Evolutionary conservation across 129 eudicot genomes (phyloP).

Genomic region (Artemisia tridentata): DNA sequence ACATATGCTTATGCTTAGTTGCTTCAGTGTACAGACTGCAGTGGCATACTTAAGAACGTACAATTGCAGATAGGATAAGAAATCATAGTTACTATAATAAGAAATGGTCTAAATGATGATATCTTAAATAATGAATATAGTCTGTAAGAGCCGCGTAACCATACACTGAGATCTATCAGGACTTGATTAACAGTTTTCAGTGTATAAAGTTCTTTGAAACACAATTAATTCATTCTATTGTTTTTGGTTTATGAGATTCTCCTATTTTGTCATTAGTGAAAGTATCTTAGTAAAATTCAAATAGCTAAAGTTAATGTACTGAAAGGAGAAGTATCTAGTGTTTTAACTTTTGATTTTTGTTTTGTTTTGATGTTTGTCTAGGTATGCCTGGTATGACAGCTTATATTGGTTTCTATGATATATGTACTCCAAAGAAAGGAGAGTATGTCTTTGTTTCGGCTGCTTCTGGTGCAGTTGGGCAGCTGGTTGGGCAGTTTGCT

Average conservation of each 20-base stretch:
- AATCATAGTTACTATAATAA: background rate
- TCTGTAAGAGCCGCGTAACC: background rate
- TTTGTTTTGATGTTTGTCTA: too few relatives aligned
- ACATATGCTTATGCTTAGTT: too few relatives aligned
- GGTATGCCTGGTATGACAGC: too few relatives aligned
- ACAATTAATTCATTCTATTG: background rate
- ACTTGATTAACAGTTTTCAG: background rate
- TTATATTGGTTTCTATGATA: too few relatives aligned
- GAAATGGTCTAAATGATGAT: background rate
- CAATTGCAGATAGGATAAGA: background rate
- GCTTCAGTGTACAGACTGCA: too few relatives aligned
- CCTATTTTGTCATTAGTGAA: too few relatives aligned
- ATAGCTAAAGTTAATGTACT: background rate
- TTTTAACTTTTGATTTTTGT: too few relatives aligned
- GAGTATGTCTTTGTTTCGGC: too few relatives aligned
- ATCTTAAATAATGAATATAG: background rate
- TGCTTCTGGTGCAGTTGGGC: too few relatives aligned
- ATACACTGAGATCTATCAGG: background rate
- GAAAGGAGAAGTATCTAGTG: conserved; percentile 7
- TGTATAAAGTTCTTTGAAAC: background rate
- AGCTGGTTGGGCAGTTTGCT: too few relatives aligned
- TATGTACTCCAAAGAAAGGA: too few relatives aligned
- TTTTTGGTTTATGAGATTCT: too few relatives aligned
- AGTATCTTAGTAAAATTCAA: background rate
- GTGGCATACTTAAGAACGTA: background rate